Percentiles rank a stretch among this genome's conserved stretches.
Conservation (phyloP, 208 protist genomes). For the Leptomonas pyrrhocoris region DNA sequence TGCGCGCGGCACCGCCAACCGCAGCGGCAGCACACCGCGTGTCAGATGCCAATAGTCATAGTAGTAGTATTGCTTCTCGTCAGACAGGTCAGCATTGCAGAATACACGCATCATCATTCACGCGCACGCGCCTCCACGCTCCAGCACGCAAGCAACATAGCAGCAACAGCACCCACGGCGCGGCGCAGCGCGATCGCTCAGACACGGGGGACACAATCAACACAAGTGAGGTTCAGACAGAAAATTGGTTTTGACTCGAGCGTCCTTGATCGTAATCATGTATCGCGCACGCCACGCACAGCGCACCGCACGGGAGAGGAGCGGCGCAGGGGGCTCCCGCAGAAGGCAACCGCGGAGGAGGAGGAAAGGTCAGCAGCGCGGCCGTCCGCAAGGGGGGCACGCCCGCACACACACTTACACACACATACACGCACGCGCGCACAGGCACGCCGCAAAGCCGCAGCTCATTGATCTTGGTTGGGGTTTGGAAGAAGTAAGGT, state of each 20-base stretch:
- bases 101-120: constrained; percentile 37
- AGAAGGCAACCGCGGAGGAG: no score
- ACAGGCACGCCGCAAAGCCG: not conserved
- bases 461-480: no score
- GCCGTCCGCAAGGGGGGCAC: no score
- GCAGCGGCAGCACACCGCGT: not conserved
- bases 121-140: constrained; percentile 11
- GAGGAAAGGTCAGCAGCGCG: no score
- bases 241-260: constrained; percentile 37
- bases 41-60: constrained; percentile 48
- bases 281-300: no score
- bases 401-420: no score
- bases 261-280: constrained; percentile 40
- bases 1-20: not conserved
- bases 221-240: constrained; percentile 24
- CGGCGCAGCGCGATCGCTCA: constrained; percentile 22
- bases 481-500: no score
- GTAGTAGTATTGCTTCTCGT: constrained; percentile 33
- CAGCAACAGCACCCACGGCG: not conserved
- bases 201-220: constrained; percentile 45
- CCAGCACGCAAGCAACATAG: no score
- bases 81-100: constrained; percentile 30
- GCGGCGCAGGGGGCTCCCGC: no score
- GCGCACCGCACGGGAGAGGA: no score
- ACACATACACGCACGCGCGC: constrained; percentile 13